Evolutionary conservation across 2,329 filamentous ascomycete genomes (phyloP), one percentile per base, ranked within the genome.

Genomic region (Pseudogymnoascus sp.): DNA sequence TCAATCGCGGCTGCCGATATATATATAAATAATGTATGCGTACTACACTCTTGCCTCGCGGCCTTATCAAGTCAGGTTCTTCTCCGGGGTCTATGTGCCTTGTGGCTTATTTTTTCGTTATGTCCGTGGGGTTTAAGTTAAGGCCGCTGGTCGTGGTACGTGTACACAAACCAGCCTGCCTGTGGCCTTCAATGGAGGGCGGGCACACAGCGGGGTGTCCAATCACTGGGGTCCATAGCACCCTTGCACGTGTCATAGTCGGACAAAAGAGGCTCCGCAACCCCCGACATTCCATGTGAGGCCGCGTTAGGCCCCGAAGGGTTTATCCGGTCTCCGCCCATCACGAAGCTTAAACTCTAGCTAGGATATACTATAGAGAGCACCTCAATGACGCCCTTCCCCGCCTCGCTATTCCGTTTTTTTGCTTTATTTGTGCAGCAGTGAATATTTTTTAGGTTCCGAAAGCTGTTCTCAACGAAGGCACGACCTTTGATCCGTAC

Each of bases 1-100:
- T 54, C 47, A 35, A 54, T 54, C 47, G 47, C 47, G 29, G 35
- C 61, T 62, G 62, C 65, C 70, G 64, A 61, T 36, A 59, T 61
- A 54, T 61, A 61, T 62, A 35, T 44, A 59, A 60, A 39, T 40
- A 47, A 37, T 33, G 47, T 17, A 17, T 54, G 29, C 29, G 44
- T 47, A 17, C 26, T 50, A 50, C 35, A 29, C 47, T 33, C 29
- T 17, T 17, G 47, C 17, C 29, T 33, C 29, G 47, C 47, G 47
- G 47, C n/a, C 47, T 54, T 54, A 33, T 33, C 24, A 54, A 35
- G 29, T 7, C 47, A 33, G 29, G 47, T 54, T 54, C 47, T 33
- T 17, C 47, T 54, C 47, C 47, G 47, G 35, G 35, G 21, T 21
- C 29, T 29, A 29, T 54, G 47, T 54, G 47, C 47, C 47, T 54